phyloP scores from a whole-genome alignment of 176 grass and related monocot genomes.

The Triticum turgidum region DNA sequence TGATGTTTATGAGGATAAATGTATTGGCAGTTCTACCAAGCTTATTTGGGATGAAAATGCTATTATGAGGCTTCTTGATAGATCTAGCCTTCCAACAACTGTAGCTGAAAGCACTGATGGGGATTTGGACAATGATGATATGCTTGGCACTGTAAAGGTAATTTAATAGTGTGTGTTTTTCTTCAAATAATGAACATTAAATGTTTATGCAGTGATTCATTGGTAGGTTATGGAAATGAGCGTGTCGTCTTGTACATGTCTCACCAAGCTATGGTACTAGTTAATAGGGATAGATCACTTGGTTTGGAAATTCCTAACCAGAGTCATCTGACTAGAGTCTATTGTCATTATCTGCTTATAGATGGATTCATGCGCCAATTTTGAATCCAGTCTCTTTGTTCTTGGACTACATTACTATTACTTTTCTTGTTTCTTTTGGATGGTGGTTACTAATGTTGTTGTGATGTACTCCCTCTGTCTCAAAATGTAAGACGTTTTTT shows the following conservation, averaged over 20 bases:
- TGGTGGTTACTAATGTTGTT: slow-evolving; percentile 4
- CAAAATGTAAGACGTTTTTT: no score
- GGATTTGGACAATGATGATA: slow-evolving; percentile 90
- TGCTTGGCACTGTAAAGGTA: slow-evolving; percentile 98
- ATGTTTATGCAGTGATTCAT: slow-evolving; percentile 15
- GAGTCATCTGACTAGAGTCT: not conserved
- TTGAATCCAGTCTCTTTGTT: not conserved
- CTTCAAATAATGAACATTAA: slow-evolving; percentile 15
- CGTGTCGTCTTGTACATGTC: not conserved
- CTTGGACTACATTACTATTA: not conserved
- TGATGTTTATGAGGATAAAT: slow-evolving; percentile 98
- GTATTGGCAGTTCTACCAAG: slow-evolving; percentile 70
- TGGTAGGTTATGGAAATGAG: slow-evolving; percentile 12
- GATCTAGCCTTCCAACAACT: slow-evolving; percentile 80
- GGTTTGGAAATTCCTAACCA: slow-evolving; percentile 14
- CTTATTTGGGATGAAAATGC: slow-evolving; percentile 95
- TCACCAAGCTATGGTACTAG: not conserved
- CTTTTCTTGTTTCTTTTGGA: not conserved
- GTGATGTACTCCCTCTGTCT: not conserved
- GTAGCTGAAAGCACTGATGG: slow-evolving; percentile 68
- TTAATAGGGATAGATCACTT: not conserved
- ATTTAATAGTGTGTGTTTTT: slow-evolving; percentile 23
- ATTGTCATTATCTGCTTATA: slow-evolving; percentile 25
- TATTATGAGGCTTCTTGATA: slow-evolving; percentile 90
- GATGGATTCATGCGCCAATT: slow-evolving; percentile 10